Evolutionary conservation across 139 green algal species (phyloP).

Genomic region (Closterium sp.): DNA sequence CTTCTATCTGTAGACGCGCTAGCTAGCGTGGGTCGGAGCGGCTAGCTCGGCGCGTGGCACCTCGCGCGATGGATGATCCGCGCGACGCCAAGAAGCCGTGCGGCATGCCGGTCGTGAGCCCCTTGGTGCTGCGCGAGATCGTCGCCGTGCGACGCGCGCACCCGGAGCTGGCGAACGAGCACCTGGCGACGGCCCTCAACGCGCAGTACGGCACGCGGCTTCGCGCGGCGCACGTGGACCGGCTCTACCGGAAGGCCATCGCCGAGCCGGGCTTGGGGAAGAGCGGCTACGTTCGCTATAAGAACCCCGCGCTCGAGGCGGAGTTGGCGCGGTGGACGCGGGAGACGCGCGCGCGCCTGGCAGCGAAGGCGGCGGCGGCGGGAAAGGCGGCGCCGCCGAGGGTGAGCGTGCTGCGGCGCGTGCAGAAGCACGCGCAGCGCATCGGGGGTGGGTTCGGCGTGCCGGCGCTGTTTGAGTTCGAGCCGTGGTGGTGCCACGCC

Average conservation of each 20-base stretch:
- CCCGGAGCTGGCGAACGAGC: background rate
- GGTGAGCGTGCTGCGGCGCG: background rate
- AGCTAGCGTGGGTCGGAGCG: too few species aligned
- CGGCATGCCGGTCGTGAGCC: background rate
- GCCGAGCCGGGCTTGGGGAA: background rate
- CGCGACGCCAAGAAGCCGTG: background rate
- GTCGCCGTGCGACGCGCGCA: background rate
- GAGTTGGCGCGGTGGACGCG: background rate
- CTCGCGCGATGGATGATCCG: background rate
- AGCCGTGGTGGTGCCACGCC: background rate
- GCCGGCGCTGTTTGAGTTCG: background rate
- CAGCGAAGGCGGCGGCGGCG: too few species aligned
- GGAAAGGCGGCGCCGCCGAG: background rate
- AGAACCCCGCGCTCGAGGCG: background rate
- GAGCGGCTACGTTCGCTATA: background rate
- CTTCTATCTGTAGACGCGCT: too few species aligned
- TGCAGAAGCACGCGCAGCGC: background rate
- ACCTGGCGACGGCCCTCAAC: background rate
- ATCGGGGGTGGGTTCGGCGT: background rate
- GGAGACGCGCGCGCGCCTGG: background rate
- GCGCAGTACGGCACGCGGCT: background rate
- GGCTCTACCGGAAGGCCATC: background rate
- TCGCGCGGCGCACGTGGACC: background rate
- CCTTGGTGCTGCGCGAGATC: background rate
- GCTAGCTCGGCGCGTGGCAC: too few species aligned